These are phyloP conservation scores for Calocera cornea DNA, from an alignment of 768 basidiomycete genomes.

Conservation along the genomic window DNA sequence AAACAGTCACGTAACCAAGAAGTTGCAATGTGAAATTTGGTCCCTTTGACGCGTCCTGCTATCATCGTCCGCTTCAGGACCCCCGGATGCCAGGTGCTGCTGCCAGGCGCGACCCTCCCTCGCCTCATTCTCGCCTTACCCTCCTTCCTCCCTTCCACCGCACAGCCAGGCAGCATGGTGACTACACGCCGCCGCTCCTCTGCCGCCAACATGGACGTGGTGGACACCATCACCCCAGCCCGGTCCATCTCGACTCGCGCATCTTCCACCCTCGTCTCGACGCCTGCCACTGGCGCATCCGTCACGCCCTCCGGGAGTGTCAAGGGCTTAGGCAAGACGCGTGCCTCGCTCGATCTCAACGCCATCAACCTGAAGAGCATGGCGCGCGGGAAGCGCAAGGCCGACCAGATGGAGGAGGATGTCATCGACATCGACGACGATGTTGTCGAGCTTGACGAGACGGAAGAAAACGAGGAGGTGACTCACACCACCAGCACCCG, in stretches of 20 bases:
- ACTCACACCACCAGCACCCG: not conserved
- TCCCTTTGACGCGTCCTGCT: constrained; percentile 4
- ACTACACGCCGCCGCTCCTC: not conserved
- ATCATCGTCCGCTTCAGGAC: not conserved
- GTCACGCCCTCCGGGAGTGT: not conserved
- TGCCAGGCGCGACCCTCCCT: not conserved
- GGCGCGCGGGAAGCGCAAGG: not conserved
- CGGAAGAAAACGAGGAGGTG: not conserved
- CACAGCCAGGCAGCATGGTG: not conserved
- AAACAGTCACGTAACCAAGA: constrained; percentile 2
- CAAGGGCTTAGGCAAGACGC: not conserved
- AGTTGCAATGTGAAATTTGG: not conserved
- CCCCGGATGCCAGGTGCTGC: not conserved
- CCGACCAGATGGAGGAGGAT: not conserved
- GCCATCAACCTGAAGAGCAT: not conserved
- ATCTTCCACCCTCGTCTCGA: not conserved
- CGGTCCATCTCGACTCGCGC: not conserved
- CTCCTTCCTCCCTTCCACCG: not conserved
- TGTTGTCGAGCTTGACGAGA: not conserved
- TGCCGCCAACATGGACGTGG: not conserved
- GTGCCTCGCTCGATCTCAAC: not conserved
- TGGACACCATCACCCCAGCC: not conserved
- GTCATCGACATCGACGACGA: not conserved
- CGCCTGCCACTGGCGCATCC: not conserved
- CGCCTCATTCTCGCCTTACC: not conserved